A percentile compares a stretch with the other conserved stretches of the same genome.
Evolutionary conservation across 2,329 filamentous ascomycete species (phyloP).

Genomic region (Aspergillus neotritici): DNA sequence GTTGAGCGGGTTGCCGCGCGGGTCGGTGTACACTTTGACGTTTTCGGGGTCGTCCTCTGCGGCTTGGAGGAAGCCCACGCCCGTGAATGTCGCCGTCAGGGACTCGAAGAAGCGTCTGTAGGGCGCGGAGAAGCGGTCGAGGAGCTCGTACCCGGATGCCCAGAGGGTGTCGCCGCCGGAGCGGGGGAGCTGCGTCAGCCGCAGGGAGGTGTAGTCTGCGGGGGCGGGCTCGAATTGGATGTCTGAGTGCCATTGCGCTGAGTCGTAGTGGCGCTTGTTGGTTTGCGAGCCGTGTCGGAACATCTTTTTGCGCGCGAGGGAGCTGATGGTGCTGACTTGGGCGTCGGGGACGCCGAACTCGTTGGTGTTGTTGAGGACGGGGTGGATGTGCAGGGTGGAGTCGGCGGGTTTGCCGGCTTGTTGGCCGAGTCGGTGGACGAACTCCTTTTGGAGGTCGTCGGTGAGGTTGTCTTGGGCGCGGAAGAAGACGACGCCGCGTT

Average conservation of each 20-base stretch:
- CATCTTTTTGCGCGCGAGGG: conserved; percentile 48
- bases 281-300: conserved; percentile 30
- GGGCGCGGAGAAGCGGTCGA: conserved; percentile 55
- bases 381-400: conserved; percentile 58
- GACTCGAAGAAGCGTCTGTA: conserved; percentile 55
- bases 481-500: conserved; percentile 66
- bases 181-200: conserved; percentile 51
- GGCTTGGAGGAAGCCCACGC: conserved; percentile 46
- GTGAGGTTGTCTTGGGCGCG: conserved; percentile 57
- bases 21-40: conserved; percentile 35
- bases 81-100: conserved; percentile 52
- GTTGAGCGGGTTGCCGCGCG: conserved; percentile 52
- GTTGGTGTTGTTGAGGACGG: conserved; percentile 50
- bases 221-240: conserved; percentile 62
- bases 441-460: conserved; percentile 60
- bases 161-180: conserved; percentile 60
- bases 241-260: conserved; percentile 54
- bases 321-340: conserved; percentile 61
- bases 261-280: conserved; percentile 32
- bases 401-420: conserved; percentile 54
- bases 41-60: conserved; percentile 27
- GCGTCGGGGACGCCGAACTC: conserved; percentile 53
- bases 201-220: conserved; percentile 58
- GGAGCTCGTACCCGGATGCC: conserved; percentile 63
- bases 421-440: conserved; percentile 56